Evolutionary conservation across 1,139 yeast species (phyloP), one percentile per base, ranked within the genome.

Genomic region (Eremothecium cymbalariae): DNA sequence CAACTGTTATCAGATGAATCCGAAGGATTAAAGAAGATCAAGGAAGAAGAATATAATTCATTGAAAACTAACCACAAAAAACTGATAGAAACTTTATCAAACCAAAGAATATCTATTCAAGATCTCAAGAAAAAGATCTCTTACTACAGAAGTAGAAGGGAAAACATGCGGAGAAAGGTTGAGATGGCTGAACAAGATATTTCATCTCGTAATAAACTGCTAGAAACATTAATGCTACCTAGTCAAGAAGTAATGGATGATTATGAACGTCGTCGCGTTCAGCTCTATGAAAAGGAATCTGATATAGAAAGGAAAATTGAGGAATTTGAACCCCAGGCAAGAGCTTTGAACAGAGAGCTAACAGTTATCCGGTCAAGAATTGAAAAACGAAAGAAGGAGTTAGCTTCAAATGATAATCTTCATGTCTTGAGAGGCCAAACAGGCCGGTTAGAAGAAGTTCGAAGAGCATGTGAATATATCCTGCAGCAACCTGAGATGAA

Each of bases 381-480:
- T n/a, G 85, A 77, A 50, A 67, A 68, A 6, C 24, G 9, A 18
- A 26, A 19, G 21, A 20, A 13, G 12, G 25, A 12, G 28, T 17
- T 18, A 22, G 32, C 11, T 18, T 34, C 18, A 11, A 24, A 17
- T 21, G 32, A 20, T 21, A 29, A 14, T 28, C 22, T 25, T 46
- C 51, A 77, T 2, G 63, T 61, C 25, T 50, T 71, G 3, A 54
- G 72, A 25, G 67, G 65, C 28, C 51, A 56, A 5, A 47, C 46
- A 8, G 46, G 53, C 32, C 53, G 53, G 23, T 54, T 60, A 8
- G 53, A 51, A 25, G 58, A 56, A 20, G 44, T 58, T 4, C 50
- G 62, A 28, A 46, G 50, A 8, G 76, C 77, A 1, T 65, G 70
- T 4, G 42, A 46, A 23, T 51, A 62, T 38, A 49, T 74, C 17